These are phyloP conservation scores for Pseudopithomyces maydicus DNA, from an alignment of 2,329 filamentous ascomycete genomes.

Conservation along the genomic window DNA sequence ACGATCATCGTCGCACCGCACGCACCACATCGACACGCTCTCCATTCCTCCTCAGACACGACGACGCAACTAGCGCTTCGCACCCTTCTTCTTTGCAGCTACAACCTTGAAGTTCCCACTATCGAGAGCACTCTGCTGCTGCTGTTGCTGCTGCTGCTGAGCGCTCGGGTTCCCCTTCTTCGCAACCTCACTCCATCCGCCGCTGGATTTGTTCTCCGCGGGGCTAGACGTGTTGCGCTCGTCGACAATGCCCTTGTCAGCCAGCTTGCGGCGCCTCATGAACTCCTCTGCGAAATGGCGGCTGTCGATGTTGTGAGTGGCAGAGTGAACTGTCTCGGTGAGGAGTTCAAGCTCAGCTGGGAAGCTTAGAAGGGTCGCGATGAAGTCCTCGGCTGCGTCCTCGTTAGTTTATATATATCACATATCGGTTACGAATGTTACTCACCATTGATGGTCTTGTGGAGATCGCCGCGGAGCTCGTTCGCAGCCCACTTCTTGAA, in stretches of 20 bases:
- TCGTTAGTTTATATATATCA: constrained; percentile 19
- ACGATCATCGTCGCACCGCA: too few relatives aligned
- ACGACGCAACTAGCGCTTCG: constrained; percentile 49
- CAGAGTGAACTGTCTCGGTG: constrained; percentile 85
- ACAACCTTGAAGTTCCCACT: constrained; percentile 86
- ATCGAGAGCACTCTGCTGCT: constrained; percentile 47
- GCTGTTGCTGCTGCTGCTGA: constrained; percentile 48
- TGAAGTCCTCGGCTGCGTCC: constrained; percentile 74
- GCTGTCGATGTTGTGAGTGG: constrained; percentile 87
- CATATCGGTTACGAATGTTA: constrained; percentile 7
- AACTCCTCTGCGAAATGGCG: constrained; percentile 95
- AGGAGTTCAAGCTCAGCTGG: constrained; percentile 81
- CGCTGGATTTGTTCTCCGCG: constrained; percentile 48
- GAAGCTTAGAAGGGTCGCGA: constrained; percentile 74
- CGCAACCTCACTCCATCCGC: constrained; percentile 95
- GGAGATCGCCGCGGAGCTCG: constrained; percentile 76
- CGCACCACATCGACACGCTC: too few relatives aligned
- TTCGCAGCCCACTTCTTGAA: constrained; percentile 91
- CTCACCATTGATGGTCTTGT: constrained; percentile 69
- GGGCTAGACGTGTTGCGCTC: constrained; percentile 63
- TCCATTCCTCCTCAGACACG: too few relatives aligned
- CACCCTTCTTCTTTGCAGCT: constrained; percentile 84
- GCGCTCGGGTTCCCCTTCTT: constrained; percentile 80
- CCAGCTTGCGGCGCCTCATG: constrained; percentile 87
- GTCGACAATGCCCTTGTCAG: constrained; percentile 88